These are phyloP conservation scores for Stipa capillata DNA, from an alignment of 176 grass and related monocot species.

Conservation along the genomic window DNA sequence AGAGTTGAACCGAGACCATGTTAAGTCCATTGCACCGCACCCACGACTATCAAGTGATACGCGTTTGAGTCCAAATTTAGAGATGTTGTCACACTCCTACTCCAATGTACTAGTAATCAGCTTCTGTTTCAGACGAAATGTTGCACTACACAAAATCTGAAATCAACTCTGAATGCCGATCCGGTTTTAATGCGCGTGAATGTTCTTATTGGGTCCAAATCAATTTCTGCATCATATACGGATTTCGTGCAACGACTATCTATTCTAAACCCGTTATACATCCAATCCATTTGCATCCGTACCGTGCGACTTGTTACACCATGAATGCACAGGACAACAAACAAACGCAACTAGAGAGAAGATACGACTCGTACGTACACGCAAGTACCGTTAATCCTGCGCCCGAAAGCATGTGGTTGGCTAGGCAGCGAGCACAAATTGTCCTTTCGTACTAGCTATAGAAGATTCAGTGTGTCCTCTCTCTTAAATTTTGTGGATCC, in stretches of 20 bases:
- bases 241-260: neutral
- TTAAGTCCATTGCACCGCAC: neutral
- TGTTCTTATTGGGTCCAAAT: neutral
- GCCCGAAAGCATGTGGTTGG: neutral
- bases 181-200: neutral
- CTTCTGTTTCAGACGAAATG: neutral
- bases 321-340: neutral
- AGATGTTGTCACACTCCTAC: too few relatives aligned
- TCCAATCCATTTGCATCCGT: neutral
- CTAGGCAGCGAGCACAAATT: neutral
- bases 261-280: neutral
- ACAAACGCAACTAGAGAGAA: neutral
- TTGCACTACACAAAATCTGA: neutral
- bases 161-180: too few relatives aligned
- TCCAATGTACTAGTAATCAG: too few relatives aligned
- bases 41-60: neutral
- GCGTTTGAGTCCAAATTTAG: neutral
- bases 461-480: too few relatives aligned
- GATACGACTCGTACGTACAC: neutral
- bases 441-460: neutral
- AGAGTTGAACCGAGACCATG: too few relatives aligned
- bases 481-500: neutral
- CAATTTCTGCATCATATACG: neutral
- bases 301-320: neutral
- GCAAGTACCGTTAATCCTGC: neutral